phyloP scores from a whole-genome alignment of 768 basidiomycete genomes.

The Wakefieldia striispora region DNA sequence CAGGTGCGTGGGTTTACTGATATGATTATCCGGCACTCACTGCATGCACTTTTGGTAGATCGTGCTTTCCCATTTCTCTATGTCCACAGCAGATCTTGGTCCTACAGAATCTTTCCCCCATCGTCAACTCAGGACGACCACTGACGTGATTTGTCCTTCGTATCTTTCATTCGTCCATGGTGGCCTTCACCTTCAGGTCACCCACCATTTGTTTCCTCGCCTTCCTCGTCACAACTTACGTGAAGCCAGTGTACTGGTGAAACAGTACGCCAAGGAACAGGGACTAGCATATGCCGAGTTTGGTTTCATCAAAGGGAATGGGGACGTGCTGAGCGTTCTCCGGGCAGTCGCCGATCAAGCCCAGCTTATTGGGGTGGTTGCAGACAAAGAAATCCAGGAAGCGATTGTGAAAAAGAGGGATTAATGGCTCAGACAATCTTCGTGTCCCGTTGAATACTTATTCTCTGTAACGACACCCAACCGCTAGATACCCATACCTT shows the following conservation, averaged over 20 bases:
- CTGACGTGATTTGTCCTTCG: conserved; percentile 87
- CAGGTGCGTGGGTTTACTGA: conserved; percentile 57
- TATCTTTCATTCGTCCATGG: conserved; percentile 90
- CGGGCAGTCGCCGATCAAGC: conserved; percentile 86
- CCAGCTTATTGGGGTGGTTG: conserved; percentile 77
- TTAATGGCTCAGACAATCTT: conserved; percentile 1
- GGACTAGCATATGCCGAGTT: conserved; percentile 89
- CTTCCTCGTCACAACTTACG: conserved; percentile 91
- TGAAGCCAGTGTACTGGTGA: conserved; percentile 79
- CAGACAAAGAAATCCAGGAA: conserved; percentile 67
- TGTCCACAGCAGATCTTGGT: conserved; percentile 90
- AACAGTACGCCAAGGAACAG: conserved; percentile 83
- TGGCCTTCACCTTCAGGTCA: conserved; percentile 96
- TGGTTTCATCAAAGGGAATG: conserved; percentile 84
- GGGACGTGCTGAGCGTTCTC: conserved; percentile 79
- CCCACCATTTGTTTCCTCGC: conserved; percentile 95
- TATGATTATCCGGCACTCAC: conserved; percentile 2
- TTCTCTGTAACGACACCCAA: neutral
- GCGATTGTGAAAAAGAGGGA: conserved; percentile 50
- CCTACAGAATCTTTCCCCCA: conserved; percentile 89
- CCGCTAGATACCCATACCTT: conserved; percentile 17
- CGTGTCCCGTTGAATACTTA: neutral
- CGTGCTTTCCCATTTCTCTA: conserved; percentile 95
- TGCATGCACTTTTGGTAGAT: conserved; percentile 48
- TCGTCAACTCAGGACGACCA: conserved; percentile 95